Evolutionary conservation across 2,329 filamentous ascomycete species (phyloP).

Genomic region (Chaetomium strumarium): DNA sequence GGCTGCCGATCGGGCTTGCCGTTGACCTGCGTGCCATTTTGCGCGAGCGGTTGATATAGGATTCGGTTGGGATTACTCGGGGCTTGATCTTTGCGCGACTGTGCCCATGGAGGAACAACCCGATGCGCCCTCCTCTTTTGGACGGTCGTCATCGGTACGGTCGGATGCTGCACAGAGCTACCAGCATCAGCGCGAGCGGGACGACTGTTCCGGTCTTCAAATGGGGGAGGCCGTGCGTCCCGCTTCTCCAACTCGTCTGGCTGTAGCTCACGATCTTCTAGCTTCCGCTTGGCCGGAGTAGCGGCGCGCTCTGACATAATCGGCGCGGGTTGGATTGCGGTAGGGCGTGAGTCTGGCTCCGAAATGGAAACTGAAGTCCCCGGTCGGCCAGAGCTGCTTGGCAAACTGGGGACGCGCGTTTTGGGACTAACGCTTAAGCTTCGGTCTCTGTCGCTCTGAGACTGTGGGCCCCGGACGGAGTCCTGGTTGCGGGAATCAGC

Average conservation of each 20-base stretch:
- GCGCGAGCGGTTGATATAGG: slow-evolving; percentile 36
- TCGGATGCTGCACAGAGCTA: slow-evolving; percentile 29
- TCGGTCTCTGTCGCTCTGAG: slow-evolving; percentile 58
- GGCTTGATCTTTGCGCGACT: slow-evolving; percentile 33
- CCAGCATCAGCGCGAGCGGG: slow-evolving; percentile 19
- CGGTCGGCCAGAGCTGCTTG: slow-evolving; percentile 37
- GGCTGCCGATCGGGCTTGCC: slow-evolving; percentile 33
- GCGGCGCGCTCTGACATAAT: slow-evolving; percentile 29
- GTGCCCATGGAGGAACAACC: slow-evolving; percentile 45
- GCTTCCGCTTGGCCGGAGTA: slow-evolving; percentile 43
- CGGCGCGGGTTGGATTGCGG: slow-evolving; percentile 13
- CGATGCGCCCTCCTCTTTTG: slow-evolving; percentile 37
- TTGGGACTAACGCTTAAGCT: slow-evolving; percentile 76
- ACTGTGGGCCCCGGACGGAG: slow-evolving; percentile 43
- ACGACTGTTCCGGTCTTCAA: slow-evolving; percentile 40
- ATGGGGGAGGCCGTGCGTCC: slow-evolving; percentile 44
- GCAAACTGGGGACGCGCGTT: slow-evolving; percentile 54
- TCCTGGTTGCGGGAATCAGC: slow-evolving; percentile 38
- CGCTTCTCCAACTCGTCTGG: slow-evolving; percentile 47
- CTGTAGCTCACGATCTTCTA: slow-evolving; percentile 43
- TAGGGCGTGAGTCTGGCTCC: slow-evolving; percentile 24
- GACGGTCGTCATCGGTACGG: slow-evolving; percentile 26
- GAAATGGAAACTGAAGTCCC: slow-evolving; percentile 23
- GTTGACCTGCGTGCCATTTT: slow-evolving; percentile 30
- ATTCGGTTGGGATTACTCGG: slow-evolving; percentile 42